phyloP scores from a whole-genome alignment of 306 rosid species.

The Crataegus laevigata region DNA sequence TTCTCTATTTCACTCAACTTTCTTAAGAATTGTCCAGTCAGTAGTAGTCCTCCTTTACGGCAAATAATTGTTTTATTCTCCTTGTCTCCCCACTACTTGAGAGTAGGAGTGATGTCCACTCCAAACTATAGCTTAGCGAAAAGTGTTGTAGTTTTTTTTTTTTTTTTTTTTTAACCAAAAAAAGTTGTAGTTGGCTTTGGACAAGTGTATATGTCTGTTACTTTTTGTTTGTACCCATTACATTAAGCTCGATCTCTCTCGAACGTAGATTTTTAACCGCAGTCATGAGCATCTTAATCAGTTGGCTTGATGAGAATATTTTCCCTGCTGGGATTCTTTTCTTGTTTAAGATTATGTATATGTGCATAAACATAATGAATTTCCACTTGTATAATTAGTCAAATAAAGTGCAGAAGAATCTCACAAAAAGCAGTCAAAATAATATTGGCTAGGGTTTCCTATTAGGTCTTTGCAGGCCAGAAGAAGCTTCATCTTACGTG shows the following conservation, averaged over 20 bases:
- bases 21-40: constrained; percentile 14
- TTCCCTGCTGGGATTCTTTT: neutral
- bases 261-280: neutral
- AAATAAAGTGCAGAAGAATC: constrained; percentile 13
- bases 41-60: constrained; percentile 12
- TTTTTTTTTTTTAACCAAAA: too few relatives aligned
- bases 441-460: constrained; percentile 6
- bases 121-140: neutral
- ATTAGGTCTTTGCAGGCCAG: constrained; percentile 12
- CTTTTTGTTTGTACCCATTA: neutral
- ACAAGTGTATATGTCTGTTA: neutral
- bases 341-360: neutral
- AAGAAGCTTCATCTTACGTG: constrained; percentile 18
- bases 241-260: neutral
- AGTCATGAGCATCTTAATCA: constrained; percentile 2
- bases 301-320: constrained; percentile 1
- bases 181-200: constrained; percentile 14
- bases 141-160: constrained; percentile 2
- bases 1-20: neutral
- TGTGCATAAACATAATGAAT: neutral
- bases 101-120: constrained; percentile 23
- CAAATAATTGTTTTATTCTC: constrained; percentile 1
- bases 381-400: neutral
- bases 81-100: constrained; percentile 25
- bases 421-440: constrained; percentile 45